A percentile compares a stretch with the other conserved stretches of the same genome.
These are phyloP conservation scores for Neonectria sp. DNA, from an alignment of 2,329 filamentous ascomycete species.

Conservation along the genomic window DNA sequence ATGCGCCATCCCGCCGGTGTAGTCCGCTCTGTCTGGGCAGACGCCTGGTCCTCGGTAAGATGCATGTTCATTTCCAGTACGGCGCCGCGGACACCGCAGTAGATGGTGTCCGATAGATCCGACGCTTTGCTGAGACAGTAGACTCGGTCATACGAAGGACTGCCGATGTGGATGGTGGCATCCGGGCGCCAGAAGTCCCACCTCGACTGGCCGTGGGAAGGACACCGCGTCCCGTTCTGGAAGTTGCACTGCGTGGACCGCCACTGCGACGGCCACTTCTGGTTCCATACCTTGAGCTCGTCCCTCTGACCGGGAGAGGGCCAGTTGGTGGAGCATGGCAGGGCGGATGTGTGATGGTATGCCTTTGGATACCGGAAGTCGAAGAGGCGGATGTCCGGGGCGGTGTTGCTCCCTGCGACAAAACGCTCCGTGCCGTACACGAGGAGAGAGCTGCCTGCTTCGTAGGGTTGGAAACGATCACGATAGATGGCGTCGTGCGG, in stretches of 20 bases:
- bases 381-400: slow-evolving; percentile 64
- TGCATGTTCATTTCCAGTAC: slow-evolving; percentile 59
- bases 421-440: slow-evolving; percentile 67
- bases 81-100: slow-evolving; percentile 64
- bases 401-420: slow-evolving; percentile 62
- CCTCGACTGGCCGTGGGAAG: slow-evolving; percentile 64
- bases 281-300: slow-evolving; percentile 27
- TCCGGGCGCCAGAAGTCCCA: slow-evolving; percentile 65
- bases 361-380: slow-evolving; percentile 66
- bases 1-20: slow-evolving; percentile 47
- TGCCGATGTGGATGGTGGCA: slow-evolving; percentile 61
- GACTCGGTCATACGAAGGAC: slow-evolving; percentile 52
- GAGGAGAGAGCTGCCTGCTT: slow-evolving; percentile 63
- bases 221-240: slow-evolving; percentile 53
- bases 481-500: slow-evolving; percentile 65
- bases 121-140: slow-evolving; percentile 65
- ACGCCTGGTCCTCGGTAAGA: slow-evolving; percentile 44
- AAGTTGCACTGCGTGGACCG: slow-evolving; percentile 53
- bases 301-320: slow-evolving; percentile 53
- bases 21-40: slow-evolving; percentile 22
- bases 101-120: slow-evolving; percentile 63
- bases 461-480: slow-evolving; percentile 66
- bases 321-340: slow-evolving; percentile 59
- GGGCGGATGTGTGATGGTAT: slow-evolving; percentile 64
- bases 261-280: slow-evolving; percentile 30